Evolutionary conservation across 805 yeast genomes (phyloP).

Genomic region (Komagataella ulmi): DNA sequence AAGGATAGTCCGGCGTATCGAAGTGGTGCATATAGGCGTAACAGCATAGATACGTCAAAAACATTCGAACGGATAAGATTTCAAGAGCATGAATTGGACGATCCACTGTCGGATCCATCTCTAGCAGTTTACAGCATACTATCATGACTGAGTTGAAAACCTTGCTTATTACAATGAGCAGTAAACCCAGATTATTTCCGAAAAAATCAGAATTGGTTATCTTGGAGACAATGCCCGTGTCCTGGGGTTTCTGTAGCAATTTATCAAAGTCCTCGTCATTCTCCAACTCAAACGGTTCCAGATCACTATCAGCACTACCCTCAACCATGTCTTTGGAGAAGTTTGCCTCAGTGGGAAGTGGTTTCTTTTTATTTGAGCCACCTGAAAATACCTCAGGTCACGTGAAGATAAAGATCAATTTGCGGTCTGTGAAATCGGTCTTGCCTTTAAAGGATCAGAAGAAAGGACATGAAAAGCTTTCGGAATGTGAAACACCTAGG

Average conservation of each 20-base stretch:
- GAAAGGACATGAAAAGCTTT: no score
- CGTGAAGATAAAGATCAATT: not conserved
- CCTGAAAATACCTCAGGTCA: not conserved
- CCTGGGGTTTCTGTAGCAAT: not conserved
- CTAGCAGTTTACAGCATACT: slow-evolving; percentile 60
- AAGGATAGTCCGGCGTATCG: slow-evolving; percentile 45
- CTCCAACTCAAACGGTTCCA: not conserved
- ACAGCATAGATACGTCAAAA: slow-evolving; percentile 51
- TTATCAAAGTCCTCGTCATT: not conserved
- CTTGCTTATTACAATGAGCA: slow-evolving; percentile 47
- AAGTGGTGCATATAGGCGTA: slow-evolving; percentile 36
- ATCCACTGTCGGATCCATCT: slow-evolving; percentile 44
- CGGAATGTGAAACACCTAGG: no score
- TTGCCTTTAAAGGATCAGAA: no score
- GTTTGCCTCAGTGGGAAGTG: not conserved
- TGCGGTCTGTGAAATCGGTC: no score
- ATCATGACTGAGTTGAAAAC: slow-evolving; percentile 70
- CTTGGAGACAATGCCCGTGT: not conserved
- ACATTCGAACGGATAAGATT: slow-evolving; percentile 67
- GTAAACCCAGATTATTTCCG: slow-evolving; percentile 37
- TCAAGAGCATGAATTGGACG: slow-evolving; percentile 66
- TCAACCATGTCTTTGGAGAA: not conserved
- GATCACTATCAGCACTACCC: not conserved
- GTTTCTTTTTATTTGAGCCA: not conserved
- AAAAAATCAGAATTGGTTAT: slow-evolving; percentile 3